phyloP scores from a whole-genome alignment of 2,329 filamentous ascomycete genomes.

The Tolypocladium amazonense region DNA sequence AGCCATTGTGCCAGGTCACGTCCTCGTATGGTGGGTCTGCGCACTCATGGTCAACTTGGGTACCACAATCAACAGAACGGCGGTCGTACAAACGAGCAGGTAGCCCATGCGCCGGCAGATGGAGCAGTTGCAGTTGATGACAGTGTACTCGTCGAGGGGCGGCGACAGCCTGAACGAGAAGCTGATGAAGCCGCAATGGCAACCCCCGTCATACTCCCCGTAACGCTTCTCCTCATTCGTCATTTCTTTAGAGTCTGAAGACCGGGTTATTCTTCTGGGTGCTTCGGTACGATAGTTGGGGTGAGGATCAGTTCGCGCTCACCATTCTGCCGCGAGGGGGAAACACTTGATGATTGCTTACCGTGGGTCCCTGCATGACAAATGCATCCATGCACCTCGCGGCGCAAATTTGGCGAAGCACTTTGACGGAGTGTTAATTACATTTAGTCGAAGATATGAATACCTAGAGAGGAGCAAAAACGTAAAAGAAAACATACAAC shows the following conservation, averaged over 20 bases:
- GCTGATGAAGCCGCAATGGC: conserved; percentile 41
- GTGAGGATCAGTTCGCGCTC: not conserved
- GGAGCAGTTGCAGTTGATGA: conserved; percentile 43
- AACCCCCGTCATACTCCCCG: conserved; percentile 35
- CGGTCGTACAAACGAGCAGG: conserved; percentile 33
- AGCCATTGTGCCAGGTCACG: conserved; percentile 31
- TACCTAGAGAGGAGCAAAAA: too few species aligned
- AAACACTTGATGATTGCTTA: not conserved
- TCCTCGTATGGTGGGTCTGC: conserved; percentile 27
- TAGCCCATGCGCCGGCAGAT: conserved; percentile 41
- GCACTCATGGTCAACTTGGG: not conserved
- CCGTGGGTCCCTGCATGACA: not conserved
- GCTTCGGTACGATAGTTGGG: not conserved
- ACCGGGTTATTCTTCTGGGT: not conserved
- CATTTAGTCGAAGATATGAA: too few species aligned
- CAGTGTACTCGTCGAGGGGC: conserved; percentile 31
- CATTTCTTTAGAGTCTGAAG: conserved; percentile 1
- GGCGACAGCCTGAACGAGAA: conserved; percentile 37
- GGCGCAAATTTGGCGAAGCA: not conserved
- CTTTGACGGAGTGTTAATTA: not conserved
- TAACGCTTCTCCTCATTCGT: conserved; percentile 2
- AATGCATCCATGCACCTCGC: not conserved
- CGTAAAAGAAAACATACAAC: too few species aligned
- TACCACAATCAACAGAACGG: not conserved
- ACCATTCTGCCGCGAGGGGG: not conserved